Base-by-base conservation (phyloP, 257 asterid species). In the Fraxinus americana region DNA sequence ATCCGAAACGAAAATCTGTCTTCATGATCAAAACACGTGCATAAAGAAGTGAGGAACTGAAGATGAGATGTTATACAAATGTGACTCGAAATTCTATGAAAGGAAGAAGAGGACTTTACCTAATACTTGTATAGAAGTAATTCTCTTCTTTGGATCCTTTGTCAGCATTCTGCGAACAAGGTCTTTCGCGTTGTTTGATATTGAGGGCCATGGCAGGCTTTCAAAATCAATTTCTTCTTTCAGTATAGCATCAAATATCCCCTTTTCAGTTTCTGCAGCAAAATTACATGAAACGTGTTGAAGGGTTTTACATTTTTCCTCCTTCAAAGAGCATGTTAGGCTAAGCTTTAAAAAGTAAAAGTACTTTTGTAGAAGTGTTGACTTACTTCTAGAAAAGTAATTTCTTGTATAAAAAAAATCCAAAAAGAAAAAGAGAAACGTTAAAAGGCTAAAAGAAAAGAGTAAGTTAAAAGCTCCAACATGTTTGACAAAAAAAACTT, bases 181-280 rank as follows among this genome's bases (percentile, higher is more conserved):
- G 83, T 94, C 98, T 87, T 92, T 94, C 73, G 96, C 98, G 72
- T 88, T 86, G 69, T 66, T 66, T 52, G 98, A 91, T 82, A 92
- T 92, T 27, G 90, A 83, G 10, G 98, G 98, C 98, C 98, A 94
- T 39, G 98, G 98, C 41, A 81, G 77, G 81, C 97, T 94, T 78
- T 85, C 91, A 73, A 92, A 94, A 79, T 94, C 97, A 72, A 94
- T 86, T 76, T 91, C 94, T 85, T 93, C 98, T 85, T 91, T 80
- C 84, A 91, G 86, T 84, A 94, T 88, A 72, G 97, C 92, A 84
- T 92, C 97, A 75, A 94, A 94, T 81, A 94, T 94, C 72, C 97
- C 98, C 89, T 92, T 94, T 73, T 94, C 98, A 81, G 93, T 94
- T 89, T 94, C 98, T 94, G 91, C 79, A 78, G 35, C 77, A 57